Conservation (phyloP, 2,329 filamentous ascomycete species). For the Leptographium flavum region DNA sequence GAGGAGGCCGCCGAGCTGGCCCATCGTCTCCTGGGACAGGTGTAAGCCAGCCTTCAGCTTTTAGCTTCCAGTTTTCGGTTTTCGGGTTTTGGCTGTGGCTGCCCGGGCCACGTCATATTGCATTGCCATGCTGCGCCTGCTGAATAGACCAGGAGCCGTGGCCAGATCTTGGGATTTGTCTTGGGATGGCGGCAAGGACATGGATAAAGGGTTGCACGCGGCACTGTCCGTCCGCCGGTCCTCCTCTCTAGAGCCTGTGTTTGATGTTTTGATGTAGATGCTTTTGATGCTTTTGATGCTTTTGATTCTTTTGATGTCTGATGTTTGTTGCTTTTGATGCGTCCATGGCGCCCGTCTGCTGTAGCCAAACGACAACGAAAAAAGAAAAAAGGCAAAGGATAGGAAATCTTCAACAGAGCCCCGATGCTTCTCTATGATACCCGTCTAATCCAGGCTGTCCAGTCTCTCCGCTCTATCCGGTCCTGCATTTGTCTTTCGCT, state of each 20-base stretch:
- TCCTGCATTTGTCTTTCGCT: background rate
- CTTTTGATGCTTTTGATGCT: no score
- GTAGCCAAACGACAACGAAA: background rate
- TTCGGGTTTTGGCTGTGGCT: background rate
- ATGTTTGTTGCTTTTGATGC: background rate
- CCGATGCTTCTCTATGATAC: background rate
- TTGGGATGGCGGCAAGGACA: background rate
- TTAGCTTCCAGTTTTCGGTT: background rate
- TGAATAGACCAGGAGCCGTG: background rate
- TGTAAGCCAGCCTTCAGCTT: slow-evolving; percentile 1
- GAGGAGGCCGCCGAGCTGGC: slow-evolving; percentile 21
- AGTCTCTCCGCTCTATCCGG: background rate
- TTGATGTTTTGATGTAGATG: no score
- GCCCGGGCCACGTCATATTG: background rate
- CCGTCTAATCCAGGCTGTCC: background rate
- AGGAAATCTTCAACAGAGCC: background rate
- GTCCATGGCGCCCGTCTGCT: background rate
- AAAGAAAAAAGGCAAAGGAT: background rate
- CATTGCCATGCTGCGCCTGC: no score
- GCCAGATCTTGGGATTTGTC: background rate
- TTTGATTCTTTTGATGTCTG: no score
- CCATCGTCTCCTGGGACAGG: slow-evolving; percentile 21
- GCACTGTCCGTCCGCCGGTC: no score
- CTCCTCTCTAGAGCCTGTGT: no score
- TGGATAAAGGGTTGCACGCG: background rate